Evolutionary conservation across 805 yeast genomes (phyloP).

Genomic region (Hagleromyces aurorensis): DNA sequence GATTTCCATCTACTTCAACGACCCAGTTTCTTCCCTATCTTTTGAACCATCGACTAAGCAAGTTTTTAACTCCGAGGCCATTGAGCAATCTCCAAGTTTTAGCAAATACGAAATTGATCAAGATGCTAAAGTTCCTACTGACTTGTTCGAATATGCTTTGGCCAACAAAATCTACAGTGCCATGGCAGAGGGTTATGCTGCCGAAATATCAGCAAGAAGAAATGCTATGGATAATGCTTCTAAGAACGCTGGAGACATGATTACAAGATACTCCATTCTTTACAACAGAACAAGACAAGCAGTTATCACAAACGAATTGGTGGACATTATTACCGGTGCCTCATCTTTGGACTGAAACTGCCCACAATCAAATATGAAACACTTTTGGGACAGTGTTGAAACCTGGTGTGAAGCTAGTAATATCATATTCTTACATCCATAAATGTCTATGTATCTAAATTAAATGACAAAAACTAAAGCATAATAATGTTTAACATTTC

Average conservation of each 20-base stretch:
- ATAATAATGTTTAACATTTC: too few species aligned
- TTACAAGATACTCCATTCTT: slow-evolving; percentile 88
- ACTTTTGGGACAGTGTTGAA: too few species aligned
- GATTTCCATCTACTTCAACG: slow-evolving; percentile 79
- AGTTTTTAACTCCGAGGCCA: slow-evolving; percentile 60
- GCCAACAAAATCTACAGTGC: slow-evolving; percentile 88
- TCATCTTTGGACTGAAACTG: slow-evolving; percentile 93
- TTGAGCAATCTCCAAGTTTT: slow-evolving; percentile 79
- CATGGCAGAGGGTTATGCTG: slow-evolving; percentile 96
- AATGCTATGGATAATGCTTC: slow-evolving; percentile 99
- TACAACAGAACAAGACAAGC: slow-evolving; percentile 99
- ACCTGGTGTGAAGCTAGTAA: too few species aligned
- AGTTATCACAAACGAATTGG: slow-evolving; percentile 97
- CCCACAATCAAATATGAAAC: too few species aligned
- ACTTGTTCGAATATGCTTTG: slow-evolving; percentile 76
- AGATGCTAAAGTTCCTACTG: slow-evolving; percentile 58
- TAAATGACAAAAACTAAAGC: too few species aligned
- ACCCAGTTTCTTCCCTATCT: slow-evolving; percentile 78
- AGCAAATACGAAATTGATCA: slow-evolving; percentile 74
- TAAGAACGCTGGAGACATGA: slow-evolving; percentile 99
- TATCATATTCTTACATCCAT: too few species aligned
- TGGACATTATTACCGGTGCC: slow-evolving; percentile 99
- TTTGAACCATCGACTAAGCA: slow-evolving; percentile 74
- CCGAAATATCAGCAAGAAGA: slow-evolving; percentile 97
- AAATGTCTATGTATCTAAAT: too few species aligned